These are phyloP conservation scores for Barnettozyma populi DNA, from an alignment of 805 yeast species.

Conservation along the genomic window DNA sequence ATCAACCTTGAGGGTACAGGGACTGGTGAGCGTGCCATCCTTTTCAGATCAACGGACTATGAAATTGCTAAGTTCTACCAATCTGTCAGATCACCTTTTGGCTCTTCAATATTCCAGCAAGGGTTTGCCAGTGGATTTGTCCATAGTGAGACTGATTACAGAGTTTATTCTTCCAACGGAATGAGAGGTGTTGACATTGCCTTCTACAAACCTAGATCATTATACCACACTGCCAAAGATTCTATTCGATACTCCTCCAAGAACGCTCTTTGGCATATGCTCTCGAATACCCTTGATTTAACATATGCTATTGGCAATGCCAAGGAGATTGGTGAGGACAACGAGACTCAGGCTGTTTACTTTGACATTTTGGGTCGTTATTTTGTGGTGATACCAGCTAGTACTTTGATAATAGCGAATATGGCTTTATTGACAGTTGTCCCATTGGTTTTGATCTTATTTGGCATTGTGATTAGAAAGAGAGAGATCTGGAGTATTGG, in stretches of 20 bases:
- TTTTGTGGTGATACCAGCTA: constrained; percentile 49
- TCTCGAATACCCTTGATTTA: constrained; percentile 62
- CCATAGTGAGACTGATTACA: constrained; percentile 81
- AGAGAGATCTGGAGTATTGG: constrained; percentile 46
- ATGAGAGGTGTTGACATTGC: constrained; percentile 87
- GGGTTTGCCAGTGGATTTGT: constrained; percentile 73
- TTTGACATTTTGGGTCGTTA: constrained; percentile 58
- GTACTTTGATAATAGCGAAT: constrained; percentile 45
- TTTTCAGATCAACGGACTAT: constrained; percentile 79
- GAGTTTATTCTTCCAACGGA: constrained; percentile 61
- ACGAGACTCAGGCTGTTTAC: constrained; percentile 46
- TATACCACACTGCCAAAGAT: constrained; percentile 79
- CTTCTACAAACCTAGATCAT: constrained; percentile 75
- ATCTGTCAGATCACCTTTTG: constrained; percentile 64
- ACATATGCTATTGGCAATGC: constrained; percentile 39
- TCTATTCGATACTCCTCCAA: constrained; percentile 56
- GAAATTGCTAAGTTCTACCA: constrained; percentile 57
- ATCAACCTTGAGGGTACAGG: constrained; percentile 91
- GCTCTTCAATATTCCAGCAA: constrained; percentile 74
- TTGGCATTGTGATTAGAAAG: constrained; percentile 43
- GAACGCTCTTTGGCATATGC: constrained; percentile 82
- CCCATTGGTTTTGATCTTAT: constrained; percentile 47
- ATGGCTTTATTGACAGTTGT: constrained; percentile 44
- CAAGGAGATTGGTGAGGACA: constrained; percentile 28
- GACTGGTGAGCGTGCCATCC: constrained; percentile 68